phyloP scores from a whole-genome alignment of 495 filamentous ascomycete genomes.

The Aspergillus kassunensis region DNA sequence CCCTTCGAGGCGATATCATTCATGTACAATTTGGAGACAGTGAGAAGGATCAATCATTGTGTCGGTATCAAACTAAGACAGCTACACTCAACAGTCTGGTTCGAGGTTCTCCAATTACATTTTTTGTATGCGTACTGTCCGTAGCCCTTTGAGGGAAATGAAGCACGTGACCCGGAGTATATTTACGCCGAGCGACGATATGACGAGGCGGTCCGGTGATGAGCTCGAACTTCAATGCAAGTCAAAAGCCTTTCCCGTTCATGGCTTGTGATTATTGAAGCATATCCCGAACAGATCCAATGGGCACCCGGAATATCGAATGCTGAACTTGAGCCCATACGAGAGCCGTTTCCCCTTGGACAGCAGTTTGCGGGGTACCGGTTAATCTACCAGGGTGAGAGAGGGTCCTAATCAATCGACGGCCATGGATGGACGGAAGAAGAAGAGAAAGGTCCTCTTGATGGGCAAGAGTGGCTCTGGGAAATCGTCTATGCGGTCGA shows the following conservation, averaged over 20 bases:
- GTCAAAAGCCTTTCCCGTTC: neutral
- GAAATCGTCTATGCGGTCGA: constrained; percentile 98
- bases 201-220: constrained; percentile 15
- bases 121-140: no score
- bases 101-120: no score
- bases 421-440: constrained; percentile 46
- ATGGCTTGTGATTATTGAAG: neutral
- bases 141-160: neutral
- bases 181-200: constrained; percentile 6
- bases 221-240: neutral
- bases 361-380: constrained; percentile 17
- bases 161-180: constrained; percentile 11
- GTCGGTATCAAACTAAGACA: no score
- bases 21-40: neutral
- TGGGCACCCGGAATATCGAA: neutral
- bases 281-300: neutral
- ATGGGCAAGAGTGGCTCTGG: constrained; percentile 97
- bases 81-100: no score
- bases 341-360: constrained; percentile 5
- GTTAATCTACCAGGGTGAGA: neutral
- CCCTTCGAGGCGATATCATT: neutral
- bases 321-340: constrained; percentile 5
- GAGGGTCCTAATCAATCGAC: neutral
- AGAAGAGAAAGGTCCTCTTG: constrained; percentile 56
- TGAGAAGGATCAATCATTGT: neutral